Percentiles rank a stretch among this genome's conserved stretches.
Evolutionary conservation across 805 yeast genomes (phyloP).

Genomic region (Saccharomycopsis fodiens): DNA sequence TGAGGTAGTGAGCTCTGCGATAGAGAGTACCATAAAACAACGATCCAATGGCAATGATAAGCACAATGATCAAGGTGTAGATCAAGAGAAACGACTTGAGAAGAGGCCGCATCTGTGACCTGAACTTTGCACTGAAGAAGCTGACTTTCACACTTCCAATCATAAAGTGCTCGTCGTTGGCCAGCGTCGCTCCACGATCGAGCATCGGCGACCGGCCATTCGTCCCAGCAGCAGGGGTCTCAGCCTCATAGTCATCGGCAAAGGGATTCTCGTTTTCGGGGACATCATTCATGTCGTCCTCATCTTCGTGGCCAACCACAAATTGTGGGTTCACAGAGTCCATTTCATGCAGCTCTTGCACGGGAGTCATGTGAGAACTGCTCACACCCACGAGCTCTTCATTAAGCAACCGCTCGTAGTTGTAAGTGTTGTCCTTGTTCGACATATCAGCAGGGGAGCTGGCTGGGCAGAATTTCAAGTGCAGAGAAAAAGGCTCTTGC

Average conservation of each 20-base stretch:
- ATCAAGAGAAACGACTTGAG: conserved; percentile 14
- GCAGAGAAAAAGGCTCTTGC: too few species aligned
- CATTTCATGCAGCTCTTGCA: not conserved
- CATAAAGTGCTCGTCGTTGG: not conserved
- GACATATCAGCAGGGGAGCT: too few species aligned
- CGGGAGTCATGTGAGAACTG: conserved; percentile 1
- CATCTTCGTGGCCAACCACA: conserved; percentile 1
- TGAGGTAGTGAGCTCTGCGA: conserved; percentile 11
- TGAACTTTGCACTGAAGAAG: conserved; percentile 15
- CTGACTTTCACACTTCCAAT: conserved; percentile 7
- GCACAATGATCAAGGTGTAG: conserved; percentile 15
- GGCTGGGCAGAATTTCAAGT: too few species aligned
- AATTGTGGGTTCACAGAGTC: not conserved
- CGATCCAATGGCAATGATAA: conserved; percentile 16
- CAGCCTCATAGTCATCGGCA: conserved; percentile 3
- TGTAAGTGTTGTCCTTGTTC: too few species aligned
- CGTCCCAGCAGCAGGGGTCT: not conserved
- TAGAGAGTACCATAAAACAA: conserved; percentile 16
- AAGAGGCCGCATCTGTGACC: conserved; percentile 10
- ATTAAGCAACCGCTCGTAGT: conserved; percentile 15
- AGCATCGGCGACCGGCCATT: conserved; percentile 1
- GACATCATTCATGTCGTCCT: not conserved
- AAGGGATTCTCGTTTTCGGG: conserved; percentile 1
- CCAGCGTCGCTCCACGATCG: not conserved
- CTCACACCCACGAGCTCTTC: conserved; percentile 15